A percentile compares a stretch with the other conserved stretches of the same genome.
phyloP scores from a whole-genome alignment of 805 yeast species.

The Saturnispora bothae region DNA sequence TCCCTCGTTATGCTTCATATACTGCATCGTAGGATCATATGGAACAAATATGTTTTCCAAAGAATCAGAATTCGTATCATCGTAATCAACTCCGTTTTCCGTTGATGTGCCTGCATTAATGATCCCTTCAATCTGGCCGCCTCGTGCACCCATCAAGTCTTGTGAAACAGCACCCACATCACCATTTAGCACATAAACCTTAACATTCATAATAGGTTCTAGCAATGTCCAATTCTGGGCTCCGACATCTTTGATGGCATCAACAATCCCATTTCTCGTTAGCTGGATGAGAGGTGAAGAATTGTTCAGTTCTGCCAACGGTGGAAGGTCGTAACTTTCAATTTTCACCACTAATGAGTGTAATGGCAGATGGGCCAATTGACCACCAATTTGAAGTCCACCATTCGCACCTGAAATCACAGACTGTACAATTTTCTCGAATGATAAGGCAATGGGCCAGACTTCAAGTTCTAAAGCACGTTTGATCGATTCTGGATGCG shows the following conservation, averaged over 20 bases:
- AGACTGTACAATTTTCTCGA: conserved; percentile 43
- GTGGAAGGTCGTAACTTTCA: conserved; percentile 41
- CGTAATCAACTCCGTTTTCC: conserved; percentile 23
- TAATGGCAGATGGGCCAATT: conserved; percentile 42
- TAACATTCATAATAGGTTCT: conserved; percentile 83
- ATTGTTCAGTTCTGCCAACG: conserved; percentile 29
- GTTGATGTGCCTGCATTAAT: conserved; percentile 43
- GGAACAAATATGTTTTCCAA: conserved; percentile 64
- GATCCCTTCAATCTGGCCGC: conserved; percentile 62
- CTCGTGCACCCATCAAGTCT: conserved; percentile 70
- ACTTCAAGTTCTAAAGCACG: conserved; percentile 15
- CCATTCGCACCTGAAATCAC: conserved; percentile 49
- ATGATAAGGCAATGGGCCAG: conserved; percentile 40
- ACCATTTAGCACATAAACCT: conserved; percentile 54
- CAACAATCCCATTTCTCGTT: conserved; percentile 34
- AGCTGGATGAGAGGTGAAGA: conserved; percentile 34
- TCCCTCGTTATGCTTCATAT: conserved; percentile 18
- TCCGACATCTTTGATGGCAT: conserved; percentile 25
- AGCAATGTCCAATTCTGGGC: conserved; percentile 40
- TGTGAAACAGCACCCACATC: conserved; percentile 77
- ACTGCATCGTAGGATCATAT: conserved; percentile 53
- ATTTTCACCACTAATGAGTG: conserved; percentile 52
- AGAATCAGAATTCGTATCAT: conserved; percentile 40
- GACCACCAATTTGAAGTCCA: conserved; percentile 61
- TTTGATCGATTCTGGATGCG: conserved; percentile 18